Evolutionary conservation across 345 rosid genomes (phyloP).

Genomic region (Brassica juncea): DNA sequence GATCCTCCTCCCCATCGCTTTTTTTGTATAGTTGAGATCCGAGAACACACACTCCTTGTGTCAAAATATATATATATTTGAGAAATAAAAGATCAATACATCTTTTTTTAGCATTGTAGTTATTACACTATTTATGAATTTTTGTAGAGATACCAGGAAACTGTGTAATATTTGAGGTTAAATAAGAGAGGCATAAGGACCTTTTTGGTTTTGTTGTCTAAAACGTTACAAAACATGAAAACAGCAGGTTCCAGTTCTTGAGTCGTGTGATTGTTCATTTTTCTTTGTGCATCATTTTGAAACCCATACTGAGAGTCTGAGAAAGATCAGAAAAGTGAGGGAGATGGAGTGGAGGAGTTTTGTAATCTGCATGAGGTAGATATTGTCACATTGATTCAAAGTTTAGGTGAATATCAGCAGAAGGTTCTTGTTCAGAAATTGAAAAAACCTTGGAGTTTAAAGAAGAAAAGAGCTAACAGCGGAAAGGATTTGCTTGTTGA

Average conservation of each 20-base stretch:
- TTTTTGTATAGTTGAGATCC: conserved; percentile 24
- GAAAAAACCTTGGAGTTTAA: background rate
- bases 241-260: too few relatives aligned
- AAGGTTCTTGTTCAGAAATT: conserved; percentile 1
- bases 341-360: background rate
- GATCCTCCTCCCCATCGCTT: conserved; percentile 27
- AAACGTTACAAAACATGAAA: background rate
- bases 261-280: too few relatives aligned
- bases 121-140: conserved; percentile 8
- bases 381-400: background rate
- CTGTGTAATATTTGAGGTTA: conserved; percentile 35
- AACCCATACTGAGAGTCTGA: too few relatives aligned
- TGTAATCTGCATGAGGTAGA: background rate
- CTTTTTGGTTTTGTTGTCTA: background rate
- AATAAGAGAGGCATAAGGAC: conserved; percentile 1
- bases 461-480: background rate
- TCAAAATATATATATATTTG: background rate
- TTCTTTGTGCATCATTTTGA: too few relatives aligned
- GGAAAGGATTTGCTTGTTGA: conserved; percentile 6
- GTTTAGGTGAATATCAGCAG: background rate
- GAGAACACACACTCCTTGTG: conserved; percentile 25
- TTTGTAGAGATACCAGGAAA: conserved; percentile 23
- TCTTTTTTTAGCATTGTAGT: conserved; percentile 27
- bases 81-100: conserved; percentile 10
- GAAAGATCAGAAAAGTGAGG: conserved; percentile 1